A percentile compares a stretch with the other conserved stretches of the same genome.
These are phyloP conservation scores for Rubia occidens DNA, from an alignment of 305 asterid genomes.

Conservation along the genomic window DNA sequence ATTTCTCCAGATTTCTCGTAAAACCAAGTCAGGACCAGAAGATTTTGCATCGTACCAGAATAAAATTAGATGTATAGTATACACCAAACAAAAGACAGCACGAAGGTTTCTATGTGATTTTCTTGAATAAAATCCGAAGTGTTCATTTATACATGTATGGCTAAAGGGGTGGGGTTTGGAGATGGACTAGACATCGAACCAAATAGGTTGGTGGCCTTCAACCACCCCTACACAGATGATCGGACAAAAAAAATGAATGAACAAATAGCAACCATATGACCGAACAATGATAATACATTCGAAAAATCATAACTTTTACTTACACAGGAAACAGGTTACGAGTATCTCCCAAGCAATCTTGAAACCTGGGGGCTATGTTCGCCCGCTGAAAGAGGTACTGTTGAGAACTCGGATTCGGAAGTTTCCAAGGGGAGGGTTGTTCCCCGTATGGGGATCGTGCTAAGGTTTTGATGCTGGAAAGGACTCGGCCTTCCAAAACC, in stretches of 20 bases:
- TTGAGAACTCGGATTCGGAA: slow-evolving; percentile 75
- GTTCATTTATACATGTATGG: slow-evolving; percentile 3
- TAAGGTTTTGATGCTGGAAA: slow-evolving; percentile 16
- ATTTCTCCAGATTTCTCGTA: no score
- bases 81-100: not conserved
- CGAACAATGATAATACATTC: slow-evolving; percentile 1
- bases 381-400: slow-evolving; percentile 70
- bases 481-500: slow-evolving; percentile 22
- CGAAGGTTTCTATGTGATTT: not conserved
- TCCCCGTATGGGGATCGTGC: slow-evolving; percentile 30
- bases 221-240: not conserved
- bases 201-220: not conserved
- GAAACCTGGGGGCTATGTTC: slow-evolving; percentile 44
- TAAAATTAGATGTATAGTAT: no score
- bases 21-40: not conserved
- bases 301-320: slow-evolving; percentile 19
- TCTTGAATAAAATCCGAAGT: not conserved
- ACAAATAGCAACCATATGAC: slow-evolving; percentile 5
- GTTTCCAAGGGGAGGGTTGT: slow-evolving; percentile 32
- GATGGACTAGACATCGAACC: slow-evolving; percentile 2
- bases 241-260: slow-evolving; percentile 10
- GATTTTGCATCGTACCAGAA: not conserved
- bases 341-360: slow-evolving; percentile 44
- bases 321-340: slow-evolving; percentile 31
- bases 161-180: not conserved